Evolutionary conservation across 164 flowering plant species (phyloP).

Genomic region (Magnolia changhungtana): DNA sequence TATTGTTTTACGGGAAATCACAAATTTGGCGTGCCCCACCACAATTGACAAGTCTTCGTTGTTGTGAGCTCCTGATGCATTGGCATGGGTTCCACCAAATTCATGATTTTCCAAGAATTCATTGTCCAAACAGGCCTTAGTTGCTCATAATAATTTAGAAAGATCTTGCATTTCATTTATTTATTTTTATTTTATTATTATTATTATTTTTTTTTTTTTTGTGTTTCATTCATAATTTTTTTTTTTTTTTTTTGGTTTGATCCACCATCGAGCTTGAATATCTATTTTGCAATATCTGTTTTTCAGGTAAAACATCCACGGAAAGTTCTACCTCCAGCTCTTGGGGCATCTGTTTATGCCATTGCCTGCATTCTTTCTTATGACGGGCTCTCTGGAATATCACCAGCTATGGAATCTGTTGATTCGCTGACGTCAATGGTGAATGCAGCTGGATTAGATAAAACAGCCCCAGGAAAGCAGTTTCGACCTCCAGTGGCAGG

Average conservation of each 20-base stretch:
- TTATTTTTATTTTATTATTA: too few relatives aligned
- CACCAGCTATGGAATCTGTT: conserved; percentile 26
- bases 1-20: too few relatives aligned
- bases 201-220: too few relatives aligned
- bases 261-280: neutral
- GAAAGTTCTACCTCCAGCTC: conserved; percentile 58
- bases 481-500: neutral
- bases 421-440: conserved; percentile 42
- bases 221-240: too few relatives aligned
- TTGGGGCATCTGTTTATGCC: conserved; percentile 64
- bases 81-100: too few relatives aligned
- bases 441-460: conserved; percentile 30
- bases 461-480: conserved; percentile 15
- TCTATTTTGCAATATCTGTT: neutral
- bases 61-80: too few relatives aligned
- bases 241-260: neutral
- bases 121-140: too few relatives aligned
- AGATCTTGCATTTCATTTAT: too few relatives aligned
- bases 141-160: too few relatives aligned
- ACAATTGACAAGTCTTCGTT: too few relatives aligned
- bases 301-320: conserved; percentile 62
- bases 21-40: too few relatives aligned
- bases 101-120: too few relatives aligned
- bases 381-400: conserved; percentile 62
- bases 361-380: conserved; percentile 61